A percentile compares a stretch with the other conserved stretches of the same genome.
Conservation (phyloP, 2,329 filamentous ascomycete genomes). For the Cryphonectria japonica region DNA sequence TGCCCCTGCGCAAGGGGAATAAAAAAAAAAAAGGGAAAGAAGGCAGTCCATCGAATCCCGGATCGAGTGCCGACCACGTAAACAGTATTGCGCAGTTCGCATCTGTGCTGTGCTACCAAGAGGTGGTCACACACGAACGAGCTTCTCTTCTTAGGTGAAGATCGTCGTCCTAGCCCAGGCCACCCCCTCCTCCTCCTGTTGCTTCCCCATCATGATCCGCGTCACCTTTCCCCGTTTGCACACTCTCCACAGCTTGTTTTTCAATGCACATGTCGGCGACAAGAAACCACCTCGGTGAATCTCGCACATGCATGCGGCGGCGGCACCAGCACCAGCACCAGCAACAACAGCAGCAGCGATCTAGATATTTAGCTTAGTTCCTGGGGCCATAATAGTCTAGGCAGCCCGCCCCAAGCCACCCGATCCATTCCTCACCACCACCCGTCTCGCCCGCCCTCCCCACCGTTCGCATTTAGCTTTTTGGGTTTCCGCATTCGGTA, state of each 20-base stretch:
- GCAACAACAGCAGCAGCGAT: background rate
- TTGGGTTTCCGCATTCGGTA: constrained; percentile 1
- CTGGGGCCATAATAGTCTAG: background rate
- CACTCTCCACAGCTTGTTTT: background rate
- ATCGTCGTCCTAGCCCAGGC: constrained; percentile 14
- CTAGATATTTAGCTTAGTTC: background rate
- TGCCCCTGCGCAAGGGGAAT: background rate
- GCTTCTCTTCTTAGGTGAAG: background rate
- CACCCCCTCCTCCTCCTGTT: constrained; percentile 8
- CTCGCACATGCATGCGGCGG: background rate
- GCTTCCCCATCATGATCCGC: background rate
- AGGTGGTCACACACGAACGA: background rate
- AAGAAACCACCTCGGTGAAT: background rate
- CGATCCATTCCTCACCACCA: background rate
- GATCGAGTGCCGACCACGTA: background rate
- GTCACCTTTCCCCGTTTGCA: background rate
- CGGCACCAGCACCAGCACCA: too few species aligned
- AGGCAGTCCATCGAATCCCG: background rate
- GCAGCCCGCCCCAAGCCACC: background rate
- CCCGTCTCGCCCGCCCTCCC: background rate
- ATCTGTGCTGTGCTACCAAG: background rate
- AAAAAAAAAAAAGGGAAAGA: background rate
- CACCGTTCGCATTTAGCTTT: constrained; percentile 7
- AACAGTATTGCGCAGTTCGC: background rate
- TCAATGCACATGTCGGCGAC: background rate